Percentiles rank a stretch among this genome's conserved stretches.
phyloP scores from a whole-genome alignment of 2,329 filamentous ascomycete species.

The Aspergillus pseudoterreus region DNA sequence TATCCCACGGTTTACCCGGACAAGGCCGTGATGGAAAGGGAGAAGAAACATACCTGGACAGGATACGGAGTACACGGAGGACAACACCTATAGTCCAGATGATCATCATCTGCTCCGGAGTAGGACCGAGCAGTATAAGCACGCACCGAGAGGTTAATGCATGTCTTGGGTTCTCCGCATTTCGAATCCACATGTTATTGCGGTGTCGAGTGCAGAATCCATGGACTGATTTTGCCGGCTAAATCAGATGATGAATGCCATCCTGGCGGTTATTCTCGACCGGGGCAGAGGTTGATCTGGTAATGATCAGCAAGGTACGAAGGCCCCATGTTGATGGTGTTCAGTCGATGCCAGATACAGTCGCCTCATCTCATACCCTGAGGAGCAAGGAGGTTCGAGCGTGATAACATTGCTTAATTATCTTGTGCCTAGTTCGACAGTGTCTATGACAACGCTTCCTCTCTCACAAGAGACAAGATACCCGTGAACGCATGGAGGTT shows the following conservation, averaged over 20 bases:
- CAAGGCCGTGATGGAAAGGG: not conserved
- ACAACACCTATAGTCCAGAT: not conserved
- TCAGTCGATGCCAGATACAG: too few species aligned
- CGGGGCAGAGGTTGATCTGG: not conserved
- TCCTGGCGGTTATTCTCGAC: not conserved
- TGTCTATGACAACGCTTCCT: not conserved
- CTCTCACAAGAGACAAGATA: too few species aligned
- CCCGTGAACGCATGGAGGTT: not conserved
- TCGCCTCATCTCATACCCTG: too few species aligned
- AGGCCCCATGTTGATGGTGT: not conserved
- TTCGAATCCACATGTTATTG: not conserved
- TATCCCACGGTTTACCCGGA: not conserved
- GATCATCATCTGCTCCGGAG: not conserved
- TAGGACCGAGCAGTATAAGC: not conserved
- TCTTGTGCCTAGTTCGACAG: not conserved
- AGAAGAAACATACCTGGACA: not conserved
- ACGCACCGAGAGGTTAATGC: not conserved
- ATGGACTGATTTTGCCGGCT: slow-evolving; percentile 3
- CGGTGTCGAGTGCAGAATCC: not conserved
- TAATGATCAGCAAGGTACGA: slow-evolving; percentile 6
- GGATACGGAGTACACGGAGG: not conserved
- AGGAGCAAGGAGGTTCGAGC: not conserved
- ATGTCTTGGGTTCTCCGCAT: not conserved
- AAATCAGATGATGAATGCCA: slow-evolving; percentile 1
- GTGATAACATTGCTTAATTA: not conserved